These are phyloP conservation scores for Cladosporium sp. DNA, from an alignment of 2,329 filamentous ascomycete species.

Conservation along the genomic window DNA sequence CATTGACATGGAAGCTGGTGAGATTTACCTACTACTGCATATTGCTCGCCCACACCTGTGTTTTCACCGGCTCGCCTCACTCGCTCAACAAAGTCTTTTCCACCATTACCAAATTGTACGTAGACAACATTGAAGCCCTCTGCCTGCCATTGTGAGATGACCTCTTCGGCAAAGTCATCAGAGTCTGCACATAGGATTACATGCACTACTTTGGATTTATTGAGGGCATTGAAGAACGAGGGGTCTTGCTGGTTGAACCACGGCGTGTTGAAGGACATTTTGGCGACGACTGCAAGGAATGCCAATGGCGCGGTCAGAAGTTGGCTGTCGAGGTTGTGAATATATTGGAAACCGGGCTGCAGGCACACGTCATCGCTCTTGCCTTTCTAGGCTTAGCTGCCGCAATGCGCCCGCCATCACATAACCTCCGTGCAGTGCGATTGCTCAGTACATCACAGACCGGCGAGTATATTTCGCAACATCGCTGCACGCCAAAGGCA, in stretches of 20 bases:
- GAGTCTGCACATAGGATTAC: slow-evolving; percentile 55
- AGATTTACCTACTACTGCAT: slow-evolving; percentile 59
- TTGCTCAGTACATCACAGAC: slow-evolving; percentile 14
- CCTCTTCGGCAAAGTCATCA: slow-evolving; percentile 57
- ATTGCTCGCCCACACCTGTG: slow-evolving; percentile 59
- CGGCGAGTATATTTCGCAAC: slow-evolving; percentile 18
- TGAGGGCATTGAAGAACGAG: slow-evolving; percentile 38
- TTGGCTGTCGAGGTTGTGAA: background rate
- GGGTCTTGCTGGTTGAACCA: slow-evolving; percentile 35
- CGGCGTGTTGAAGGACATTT: slow-evolving; percentile 33
- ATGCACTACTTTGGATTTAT: slow-evolving; percentile 44
- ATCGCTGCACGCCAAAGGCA: slow-evolving; percentile 3
- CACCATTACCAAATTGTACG: slow-evolving; percentile 53
- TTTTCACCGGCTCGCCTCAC: slow-evolving; percentile 55
- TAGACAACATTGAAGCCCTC: slow-evolving; percentile 64
- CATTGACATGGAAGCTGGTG: background rate
- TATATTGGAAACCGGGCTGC: background rate
- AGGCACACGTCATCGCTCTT: slow-evolving; percentile 5
- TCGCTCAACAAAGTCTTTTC: slow-evolving; percentile 47
- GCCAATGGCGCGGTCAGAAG: slow-evolving; percentile 1
- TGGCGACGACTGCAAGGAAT: background rate
- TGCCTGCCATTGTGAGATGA: slow-evolving; percentile 56
- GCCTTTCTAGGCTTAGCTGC: background rate
- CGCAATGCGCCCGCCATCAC: background rate
- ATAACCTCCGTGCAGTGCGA: background rate